Base-by-base conservation (phyloP, 805 yeast genomes). In the Tetrapisispora fleetii region DNA sequence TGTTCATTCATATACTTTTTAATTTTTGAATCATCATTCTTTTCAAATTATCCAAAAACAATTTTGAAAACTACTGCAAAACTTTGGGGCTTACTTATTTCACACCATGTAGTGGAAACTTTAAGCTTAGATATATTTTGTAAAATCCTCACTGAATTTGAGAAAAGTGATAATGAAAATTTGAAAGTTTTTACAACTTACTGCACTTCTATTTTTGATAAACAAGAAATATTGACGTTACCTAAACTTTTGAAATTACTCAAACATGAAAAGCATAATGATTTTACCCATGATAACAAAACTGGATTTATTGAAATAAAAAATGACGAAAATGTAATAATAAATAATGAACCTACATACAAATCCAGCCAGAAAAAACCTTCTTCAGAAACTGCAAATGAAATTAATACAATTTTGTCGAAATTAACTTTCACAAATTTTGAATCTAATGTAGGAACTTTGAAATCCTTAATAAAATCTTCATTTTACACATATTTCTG, bases 1-100 rank as follows among this genome's bases (percentile, higher is more conserved):
- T 95, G 97, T 0, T 91, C 97, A 63, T 90, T 93, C 91, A 85
- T 91, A 36, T 98, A 93, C 61, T 91, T 97, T 0, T 74, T 93
- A 43, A 76, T 93, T 48, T 97, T 90, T 59, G 99, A 93, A 67
- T 91, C 90, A 64, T 75, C 95, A 46, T 93, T 91, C 59, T 93
- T 91, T 72, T 85, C 95, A 7, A 96, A 91, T 60, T 93, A 93
- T 68, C 99, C 99, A 1, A 75, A 89, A 52, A 83, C 85, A 50
- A 98, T 98, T 1, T 73, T 93, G 52, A 96, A 96, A 0, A 84
- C 93, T 0, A 91, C 97, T 0, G 90, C 97, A 6, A 88, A 90
- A 32, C 75, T 93, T 49, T 91, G 91, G 68, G 98, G 98, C 28
- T 89, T 95, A 1, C 77, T 93, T 59, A 80, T 93, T 28, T 82